Conservation (phyloP, 108 stramenopile species). For the Skeletonema grethae region DNA sequence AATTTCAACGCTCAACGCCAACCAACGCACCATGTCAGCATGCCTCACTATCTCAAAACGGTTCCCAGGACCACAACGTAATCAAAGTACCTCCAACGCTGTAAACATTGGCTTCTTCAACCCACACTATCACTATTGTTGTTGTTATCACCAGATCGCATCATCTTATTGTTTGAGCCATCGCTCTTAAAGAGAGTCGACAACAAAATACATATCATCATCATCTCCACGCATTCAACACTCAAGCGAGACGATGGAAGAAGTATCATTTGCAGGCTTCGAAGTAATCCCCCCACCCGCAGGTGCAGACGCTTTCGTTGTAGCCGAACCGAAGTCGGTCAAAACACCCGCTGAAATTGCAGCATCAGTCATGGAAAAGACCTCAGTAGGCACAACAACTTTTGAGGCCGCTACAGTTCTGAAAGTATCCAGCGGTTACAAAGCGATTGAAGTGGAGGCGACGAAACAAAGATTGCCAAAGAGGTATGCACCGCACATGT, state of each 20-base stretch:
- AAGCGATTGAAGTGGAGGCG: not conserved
- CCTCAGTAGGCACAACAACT: not conserved
- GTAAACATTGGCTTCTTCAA: no score
- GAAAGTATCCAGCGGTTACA: not conserved
- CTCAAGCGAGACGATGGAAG: not conserved
- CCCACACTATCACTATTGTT: no score
- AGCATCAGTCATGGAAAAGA: not conserved
- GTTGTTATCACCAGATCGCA: no score
- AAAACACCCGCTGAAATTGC: not conserved
- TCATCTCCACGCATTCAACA: not conserved
- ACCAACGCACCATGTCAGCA: no score
- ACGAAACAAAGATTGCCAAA: not conserved
- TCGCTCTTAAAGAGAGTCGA: no score
- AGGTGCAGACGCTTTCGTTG: not conserved
- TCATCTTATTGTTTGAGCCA: no score
- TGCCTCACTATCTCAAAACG: no score
- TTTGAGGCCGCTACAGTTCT: not conserved
- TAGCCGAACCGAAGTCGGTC: not conserved
- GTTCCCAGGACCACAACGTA: no score
- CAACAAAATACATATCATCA: no score
- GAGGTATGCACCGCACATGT: not conserved
- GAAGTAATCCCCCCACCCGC: not conserved
- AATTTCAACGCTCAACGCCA: no score
- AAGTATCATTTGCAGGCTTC: constrained; percentile 1
- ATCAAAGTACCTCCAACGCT: no score